Conservation (phyloP, 306 rosid genomes). For the Gynostemma pentaphyllum region DNA sequence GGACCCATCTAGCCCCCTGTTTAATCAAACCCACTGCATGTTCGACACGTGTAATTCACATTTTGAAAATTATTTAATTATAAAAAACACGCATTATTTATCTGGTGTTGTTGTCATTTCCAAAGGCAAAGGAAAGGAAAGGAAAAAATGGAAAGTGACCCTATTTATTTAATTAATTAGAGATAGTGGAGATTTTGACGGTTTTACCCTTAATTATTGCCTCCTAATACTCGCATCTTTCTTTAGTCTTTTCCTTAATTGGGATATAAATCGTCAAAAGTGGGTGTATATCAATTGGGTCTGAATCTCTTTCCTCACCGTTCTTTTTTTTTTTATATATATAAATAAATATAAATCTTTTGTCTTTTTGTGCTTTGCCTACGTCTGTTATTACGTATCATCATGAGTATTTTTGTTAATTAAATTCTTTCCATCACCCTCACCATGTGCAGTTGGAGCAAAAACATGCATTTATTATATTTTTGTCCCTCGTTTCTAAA, state of each 20-base stretch:
- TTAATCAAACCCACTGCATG: not conserved
- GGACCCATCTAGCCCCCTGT: not conserved
- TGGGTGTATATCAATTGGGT: not conserved
- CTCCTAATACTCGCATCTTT: not conserved
- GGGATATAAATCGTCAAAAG: slow-evolving; percentile 1
- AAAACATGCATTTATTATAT: too few relatives aligned
- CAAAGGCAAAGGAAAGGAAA: not conserved
- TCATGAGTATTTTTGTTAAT: too few relatives aligned
- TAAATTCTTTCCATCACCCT: too few relatives aligned
- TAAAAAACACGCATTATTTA: too few relatives aligned
- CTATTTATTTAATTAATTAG: not conserved
- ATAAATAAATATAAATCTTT: too few relatives aligned
- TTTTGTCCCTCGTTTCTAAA: too few relatives aligned
- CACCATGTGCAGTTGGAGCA: too few relatives aligned
- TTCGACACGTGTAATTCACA: slow-evolving; percentile 2
- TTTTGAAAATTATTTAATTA: too few relatives aligned
- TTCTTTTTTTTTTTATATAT: not conserved
- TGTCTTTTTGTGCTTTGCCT: too few relatives aligned
- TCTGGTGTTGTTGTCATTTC: not conserved
- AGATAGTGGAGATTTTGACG: slow-evolving; percentile 8
- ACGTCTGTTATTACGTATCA: too few relatives aligned
- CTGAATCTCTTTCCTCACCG: not conserved
- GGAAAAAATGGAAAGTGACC: not conserved
- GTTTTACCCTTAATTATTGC: not conserved
- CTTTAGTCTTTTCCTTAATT: slow-evolving; percentile 3